Percentiles rank a stretch among this genome's conserved stretches.
phyloP scores from a whole-genome alignment of 148 eudicot genomes.

The Rhododendron ovatum region DNA sequence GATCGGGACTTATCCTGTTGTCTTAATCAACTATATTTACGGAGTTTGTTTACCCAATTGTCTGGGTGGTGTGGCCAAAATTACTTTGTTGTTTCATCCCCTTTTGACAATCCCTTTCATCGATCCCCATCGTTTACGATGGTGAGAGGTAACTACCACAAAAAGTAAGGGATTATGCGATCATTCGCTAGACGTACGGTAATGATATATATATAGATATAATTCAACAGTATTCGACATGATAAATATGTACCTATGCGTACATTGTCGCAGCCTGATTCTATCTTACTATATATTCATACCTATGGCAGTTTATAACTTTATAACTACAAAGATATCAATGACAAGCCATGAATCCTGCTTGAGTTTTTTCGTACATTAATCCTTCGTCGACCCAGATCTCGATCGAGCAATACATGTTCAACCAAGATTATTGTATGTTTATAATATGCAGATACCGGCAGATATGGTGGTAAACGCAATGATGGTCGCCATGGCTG shows the following conservation, averaged over 20 bases:
- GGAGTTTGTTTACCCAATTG: background rate
- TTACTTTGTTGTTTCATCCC: no score
- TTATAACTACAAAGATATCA: no score
- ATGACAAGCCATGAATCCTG: background rate
- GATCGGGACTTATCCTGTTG: background rate
- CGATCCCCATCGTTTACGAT: background rate
- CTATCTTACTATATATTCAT: no score
- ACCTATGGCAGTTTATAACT: no score
- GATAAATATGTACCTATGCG: background rate
- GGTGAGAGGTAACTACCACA: background rate
- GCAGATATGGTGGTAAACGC: constrained; percentile 57
- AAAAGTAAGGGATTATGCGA: no score
- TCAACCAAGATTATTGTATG: background rate
- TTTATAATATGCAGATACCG: constrained; percentile 32
- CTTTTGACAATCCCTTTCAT: background rate
- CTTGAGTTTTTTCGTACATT: no score
- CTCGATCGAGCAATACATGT: background rate
- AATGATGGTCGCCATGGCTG: constrained; percentile 38
- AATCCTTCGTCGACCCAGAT: background rate
- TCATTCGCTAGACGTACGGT: background rate
- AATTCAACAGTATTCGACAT: no score
- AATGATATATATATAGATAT: no score
- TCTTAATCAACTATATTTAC: background rate
- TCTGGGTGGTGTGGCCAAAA: background rate
- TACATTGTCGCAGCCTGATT: background rate